Conservation (phyloP, 179 eudicot genomes). For the Patellifolia procumbens region DNA sequence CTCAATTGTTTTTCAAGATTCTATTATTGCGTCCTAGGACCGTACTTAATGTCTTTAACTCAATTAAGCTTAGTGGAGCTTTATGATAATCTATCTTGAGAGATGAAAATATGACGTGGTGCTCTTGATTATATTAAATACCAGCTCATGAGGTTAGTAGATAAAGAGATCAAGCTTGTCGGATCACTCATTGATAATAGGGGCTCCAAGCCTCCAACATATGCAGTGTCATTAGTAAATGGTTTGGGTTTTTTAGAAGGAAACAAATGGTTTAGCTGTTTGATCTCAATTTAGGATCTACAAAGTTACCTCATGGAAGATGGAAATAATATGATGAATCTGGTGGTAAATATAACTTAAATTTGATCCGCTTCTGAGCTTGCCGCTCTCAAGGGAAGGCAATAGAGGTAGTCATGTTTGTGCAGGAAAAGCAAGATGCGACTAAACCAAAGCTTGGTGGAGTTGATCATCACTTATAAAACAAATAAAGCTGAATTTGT, state of each 20-base stretch:
- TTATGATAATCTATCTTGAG: background rate
- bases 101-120: background rate
- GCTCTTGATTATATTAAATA: background rate
- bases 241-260: too few species aligned
- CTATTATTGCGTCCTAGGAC: too few species aligned
- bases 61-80: background rate
- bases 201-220: background rate
- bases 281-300: background rate
- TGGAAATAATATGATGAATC: background rate
- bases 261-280: background rate
- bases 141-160: background rate
- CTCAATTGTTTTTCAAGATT: background rate
- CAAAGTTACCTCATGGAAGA: background rate
- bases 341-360: background rate
- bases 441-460: background rate
- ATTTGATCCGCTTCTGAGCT: background rate
- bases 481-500: background rate
- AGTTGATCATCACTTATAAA: conserved; percentile 3
- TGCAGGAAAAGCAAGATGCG: background rate
- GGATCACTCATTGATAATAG: background rate
- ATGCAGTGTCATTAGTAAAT: background rate
- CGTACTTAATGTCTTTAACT: background rate
- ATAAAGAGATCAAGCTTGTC: background rate
- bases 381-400: background rate
- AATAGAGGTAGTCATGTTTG: background rate